phyloP scores from a whole-genome alignment of 2,329 filamentous ascomycete species.

The Akanthomyces uredinophilus region DNA sequence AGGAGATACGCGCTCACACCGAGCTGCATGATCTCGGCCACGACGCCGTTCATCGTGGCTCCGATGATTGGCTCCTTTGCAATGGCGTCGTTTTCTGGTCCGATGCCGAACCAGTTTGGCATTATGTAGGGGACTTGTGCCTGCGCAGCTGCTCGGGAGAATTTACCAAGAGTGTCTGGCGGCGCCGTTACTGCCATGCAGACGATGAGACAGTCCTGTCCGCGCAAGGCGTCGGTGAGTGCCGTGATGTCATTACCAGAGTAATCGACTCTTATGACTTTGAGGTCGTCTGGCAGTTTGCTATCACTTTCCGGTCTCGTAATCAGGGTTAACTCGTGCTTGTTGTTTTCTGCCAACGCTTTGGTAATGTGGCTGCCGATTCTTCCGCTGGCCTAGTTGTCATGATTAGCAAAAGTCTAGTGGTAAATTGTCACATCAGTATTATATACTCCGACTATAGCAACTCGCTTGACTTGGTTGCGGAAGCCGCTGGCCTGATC shows the following conservation, averaged over 20 bases:
- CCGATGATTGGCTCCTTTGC: conserved; percentile 27
- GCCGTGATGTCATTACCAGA: conserved; percentile 31
- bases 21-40: conserved; percentile 35
- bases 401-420: background rate
- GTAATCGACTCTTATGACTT: conserved; percentile 39
- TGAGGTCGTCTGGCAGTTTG: conserved; percentile 40
- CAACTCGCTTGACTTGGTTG: conserved; percentile 35
- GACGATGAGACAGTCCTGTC: conserved; percentile 54
- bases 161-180: conserved; percentile 39
- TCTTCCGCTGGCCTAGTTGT: conserved; percentile 36
- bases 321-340: conserved; percentile 47
- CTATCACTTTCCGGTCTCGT: conserved; percentile 38
- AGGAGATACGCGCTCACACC: conserved; percentile 39
- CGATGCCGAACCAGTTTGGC: conserved; percentile 51
- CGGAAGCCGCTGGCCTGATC: conserved; percentile 21
- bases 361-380: conserved; percentile 34
- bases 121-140: conserved; percentile 52
- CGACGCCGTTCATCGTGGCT: conserved; percentile 29
- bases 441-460: conserved; percentile 38
- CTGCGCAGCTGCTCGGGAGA: conserved; percentile 50
- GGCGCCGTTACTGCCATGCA: conserved; percentile 42
- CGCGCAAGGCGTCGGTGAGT: conserved; percentile 44
- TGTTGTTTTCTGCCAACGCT: conserved; percentile 41
- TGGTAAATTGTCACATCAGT: background rate
- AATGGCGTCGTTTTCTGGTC: conserved; percentile 21